Evolutionary conservation across 2,329 filamentous ascomycete species (phyloP).

Genomic region (Aspergillus sp.): DNA sequence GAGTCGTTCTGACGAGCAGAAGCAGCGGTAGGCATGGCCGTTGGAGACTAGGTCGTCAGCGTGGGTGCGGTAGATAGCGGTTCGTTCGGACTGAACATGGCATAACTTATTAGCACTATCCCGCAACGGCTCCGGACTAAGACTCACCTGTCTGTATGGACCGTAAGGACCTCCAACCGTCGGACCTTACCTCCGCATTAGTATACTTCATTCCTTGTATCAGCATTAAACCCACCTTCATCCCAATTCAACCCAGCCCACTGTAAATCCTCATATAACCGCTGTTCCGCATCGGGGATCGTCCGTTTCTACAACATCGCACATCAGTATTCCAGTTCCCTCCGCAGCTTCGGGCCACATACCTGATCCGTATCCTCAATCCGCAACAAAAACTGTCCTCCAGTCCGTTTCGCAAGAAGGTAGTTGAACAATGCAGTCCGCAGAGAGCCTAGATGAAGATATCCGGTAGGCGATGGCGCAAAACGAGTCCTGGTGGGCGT

Average conservation of each 20-base stretch:
- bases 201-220: not conserved
- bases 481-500: slow-evolving; percentile 72
- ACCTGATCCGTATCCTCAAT: slow-evolving; percentile 96
- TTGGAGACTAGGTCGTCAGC: slow-evolving; percentile 61
- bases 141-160: slow-evolving; percentile 70
- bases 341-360: slow-evolving; percentile 18
- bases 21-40: slow-evolving; percentile 83
- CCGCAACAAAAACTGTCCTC: slow-evolving; percentile 81
- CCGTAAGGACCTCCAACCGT: slow-evolving; percentile 72
- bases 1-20: slow-evolving; percentile 70
- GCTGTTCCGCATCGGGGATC: slow-evolving; percentile 69
- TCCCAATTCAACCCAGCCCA: slow-evolving; percentile 93
- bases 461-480: slow-evolving; percentile 90
- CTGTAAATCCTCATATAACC: slow-evolving; percentile 68
- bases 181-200: slow-evolving; percentile 52
- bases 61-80: slow-evolving; percentile 64
- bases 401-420: slow-evolving; percentile 76
- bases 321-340: slow-evolving; percentile 23
- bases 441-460: slow-evolving; percentile 83
- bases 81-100: slow-evolving; percentile 63
- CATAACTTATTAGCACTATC: not conserved
- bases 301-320: slow-evolving; percentile 61
- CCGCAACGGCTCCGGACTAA: not conserved
- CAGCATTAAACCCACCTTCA: slow-evolving; percentile 54
- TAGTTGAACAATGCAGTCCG: slow-evolving; percentile 95